Conservation (phyloP, 1,284 basidiomycete species). For the Caloboletus firmus region DNA sequence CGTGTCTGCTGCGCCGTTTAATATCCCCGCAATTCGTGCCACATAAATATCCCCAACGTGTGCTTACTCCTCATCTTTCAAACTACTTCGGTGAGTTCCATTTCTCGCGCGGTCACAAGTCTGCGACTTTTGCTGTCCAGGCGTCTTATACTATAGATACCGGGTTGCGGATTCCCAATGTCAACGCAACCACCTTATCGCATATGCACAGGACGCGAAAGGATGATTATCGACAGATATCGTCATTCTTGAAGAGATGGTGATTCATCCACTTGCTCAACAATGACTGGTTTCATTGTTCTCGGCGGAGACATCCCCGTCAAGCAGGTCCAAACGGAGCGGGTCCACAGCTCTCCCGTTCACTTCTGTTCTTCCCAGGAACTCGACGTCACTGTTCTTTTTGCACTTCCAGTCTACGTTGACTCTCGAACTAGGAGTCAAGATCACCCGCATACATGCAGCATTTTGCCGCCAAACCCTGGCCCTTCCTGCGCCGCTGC, state of each 20-base stretch:
- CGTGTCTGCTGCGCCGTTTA: conserved; percentile 12
- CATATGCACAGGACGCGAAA: background rate
- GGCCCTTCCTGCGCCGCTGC: background rate
- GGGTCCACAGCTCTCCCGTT: background rate
- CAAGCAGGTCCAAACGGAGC: background rate
- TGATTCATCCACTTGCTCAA: background rate
- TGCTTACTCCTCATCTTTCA: conserved; percentile 6
- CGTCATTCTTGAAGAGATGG: background rate
- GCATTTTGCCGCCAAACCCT: background rate
- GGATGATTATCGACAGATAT: background rate
- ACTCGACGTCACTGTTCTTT: background rate
- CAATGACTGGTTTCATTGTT: background rate
- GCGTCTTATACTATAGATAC: conserved; percentile 5
- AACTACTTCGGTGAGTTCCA: conserved; percentile 10
- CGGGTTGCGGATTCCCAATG: conserved; percentile 1
- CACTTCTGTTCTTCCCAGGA: background rate
- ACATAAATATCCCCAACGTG: conserved; percentile 21
- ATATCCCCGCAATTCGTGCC: conserved; percentile 3
- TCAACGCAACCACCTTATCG: background rate
- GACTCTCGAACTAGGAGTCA: background rate
- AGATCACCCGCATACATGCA: conserved; percentile 3
- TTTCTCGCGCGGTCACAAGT: conserved; percentile 4
- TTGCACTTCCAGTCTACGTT: background rate
- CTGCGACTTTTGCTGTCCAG: conserved; percentile 5
- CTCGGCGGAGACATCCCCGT: background rate